Evolutionary conservation across 2,329 filamentous ascomycete species (phyloP).

Genomic region (Fusarium sp.): DNA sequence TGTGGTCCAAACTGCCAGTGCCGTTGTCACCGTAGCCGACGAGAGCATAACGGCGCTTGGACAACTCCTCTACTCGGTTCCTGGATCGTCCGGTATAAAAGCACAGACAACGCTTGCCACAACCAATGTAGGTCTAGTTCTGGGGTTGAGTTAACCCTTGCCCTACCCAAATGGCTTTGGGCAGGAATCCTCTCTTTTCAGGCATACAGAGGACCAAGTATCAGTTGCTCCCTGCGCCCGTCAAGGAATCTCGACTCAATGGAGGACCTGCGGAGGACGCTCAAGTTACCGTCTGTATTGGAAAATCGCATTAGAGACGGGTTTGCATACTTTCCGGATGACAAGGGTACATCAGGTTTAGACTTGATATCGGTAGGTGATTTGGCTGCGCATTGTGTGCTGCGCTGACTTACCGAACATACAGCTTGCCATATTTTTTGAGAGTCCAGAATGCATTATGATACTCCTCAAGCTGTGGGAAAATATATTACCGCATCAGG

Average conservation of each 20-base stretch:
- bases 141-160: background rate
- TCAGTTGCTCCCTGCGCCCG: conserved; percentile 1
- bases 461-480: conserved; percentile 10
- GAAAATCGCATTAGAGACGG: background rate
- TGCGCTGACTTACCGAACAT: fast-evolving
- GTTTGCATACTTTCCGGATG: background rate
- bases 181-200: background rate
- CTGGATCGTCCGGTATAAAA: background rate
- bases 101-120: fast-evolving
- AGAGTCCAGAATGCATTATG: fast-evolving
- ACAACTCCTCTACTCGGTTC: background rate
- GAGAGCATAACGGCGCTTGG: background rate
- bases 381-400: fast-evolving
- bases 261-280: fast-evolving
- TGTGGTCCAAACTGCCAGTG: conserved; percentile 11
- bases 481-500: conserved; percentile 18
- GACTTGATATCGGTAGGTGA: background rate
- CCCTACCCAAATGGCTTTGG: conserved; percentile 26
- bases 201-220: fast-evolving
- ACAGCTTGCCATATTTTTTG: fast-evolving
- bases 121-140: fast-evolving
- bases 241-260: fast-evolving
- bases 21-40: conserved; percentile 1
- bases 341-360: fast-evolving
- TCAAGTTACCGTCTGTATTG: fast-evolving